phyloP scores from a whole-genome alignment of 371 early-diverging fungal species.

The Nematocida sp. region DNA sequence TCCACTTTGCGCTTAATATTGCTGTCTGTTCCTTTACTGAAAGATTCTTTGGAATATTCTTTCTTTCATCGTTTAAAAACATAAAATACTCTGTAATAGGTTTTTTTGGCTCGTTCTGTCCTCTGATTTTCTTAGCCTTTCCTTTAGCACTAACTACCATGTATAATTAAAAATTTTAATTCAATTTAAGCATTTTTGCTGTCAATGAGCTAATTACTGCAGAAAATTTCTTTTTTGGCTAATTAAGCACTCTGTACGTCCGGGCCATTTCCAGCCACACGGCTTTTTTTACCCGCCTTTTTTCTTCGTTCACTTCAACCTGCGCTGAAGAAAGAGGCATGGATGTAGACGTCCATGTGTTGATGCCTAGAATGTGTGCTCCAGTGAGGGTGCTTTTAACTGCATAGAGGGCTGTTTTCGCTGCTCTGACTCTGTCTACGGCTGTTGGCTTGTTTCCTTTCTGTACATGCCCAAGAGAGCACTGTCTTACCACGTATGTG shows the following conservation, averaged over 20 bases:
- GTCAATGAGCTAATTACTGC: not conserved
- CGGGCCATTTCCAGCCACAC: slow-evolving; percentile 47
- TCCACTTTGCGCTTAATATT: slow-evolving; percentile 39
- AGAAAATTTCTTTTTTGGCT: not conserved
- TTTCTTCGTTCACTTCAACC: slow-evolving; percentile 33
- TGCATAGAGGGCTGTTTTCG: slow-evolving; percentile 47
- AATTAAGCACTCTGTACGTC: slow-evolving; percentile 43
- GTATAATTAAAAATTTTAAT: slow-evolving; percentile 23
- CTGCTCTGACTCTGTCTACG: slow-evolving; percentile 83
- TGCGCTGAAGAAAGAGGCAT: slow-evolving; percentile 3
- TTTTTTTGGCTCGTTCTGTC: slow-evolving; percentile 64
- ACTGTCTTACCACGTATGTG: slow-evolving; percentile 79
- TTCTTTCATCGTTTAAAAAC: slow-evolving; percentile 57
- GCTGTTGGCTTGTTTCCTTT: slow-evolving; percentile 89
- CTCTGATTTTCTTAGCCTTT: slow-evolving; percentile 58
- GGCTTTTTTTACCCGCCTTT: slow-evolving; percentile 47
- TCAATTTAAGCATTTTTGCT: no score
- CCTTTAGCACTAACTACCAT: slow-evolving; percentile 33
- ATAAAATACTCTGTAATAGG: slow-evolving; percentile 61
- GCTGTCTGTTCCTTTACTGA: slow-evolving; percentile 54
- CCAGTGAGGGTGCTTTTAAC: slow-evolving; percentile 1
- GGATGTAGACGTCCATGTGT: not conserved
- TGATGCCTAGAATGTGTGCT: slow-evolving; percentile 7
- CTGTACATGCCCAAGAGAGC: slow-evolving; percentile 86
- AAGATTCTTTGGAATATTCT: slow-evolving; percentile 46